phyloP scores from a whole-genome alignment of 208 protist genomes.

The Wallacemonas sp. region DNA sequence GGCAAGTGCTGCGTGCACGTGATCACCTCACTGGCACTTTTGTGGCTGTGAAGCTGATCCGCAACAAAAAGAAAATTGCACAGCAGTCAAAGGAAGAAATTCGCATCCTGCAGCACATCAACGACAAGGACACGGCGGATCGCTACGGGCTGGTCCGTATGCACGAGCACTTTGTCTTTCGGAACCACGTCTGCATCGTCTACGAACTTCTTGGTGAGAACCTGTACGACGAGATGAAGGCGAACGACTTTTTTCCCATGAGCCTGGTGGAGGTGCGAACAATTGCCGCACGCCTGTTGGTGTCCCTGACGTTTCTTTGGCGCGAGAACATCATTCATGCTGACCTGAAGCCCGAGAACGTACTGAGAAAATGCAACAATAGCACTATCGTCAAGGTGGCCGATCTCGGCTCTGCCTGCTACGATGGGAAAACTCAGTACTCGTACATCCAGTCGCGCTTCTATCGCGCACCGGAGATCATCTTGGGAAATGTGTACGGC shows the following conservation, averaged over 20 bases:
- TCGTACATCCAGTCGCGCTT: slow-evolving; percentile 95
- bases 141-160: slow-evolving; percentile 75
- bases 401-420: slow-evolving; percentile 97
- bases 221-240: slow-evolving; percentile 79
- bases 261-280: slow-evolving; percentile 59
- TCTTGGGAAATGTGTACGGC: slow-evolving; percentile 78
- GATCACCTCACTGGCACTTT: slow-evolving; percentile 50
- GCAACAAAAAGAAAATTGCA: slow-evolving; percentile 61
- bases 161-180: slow-evolving; percentile 71
- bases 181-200: slow-evolving; percentile 75
- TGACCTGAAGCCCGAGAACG: slow-evolving; percentile 97
- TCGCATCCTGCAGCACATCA: slow-evolving; percentile 74
- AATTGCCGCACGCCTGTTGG: slow-evolving; percentile 69
- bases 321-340: slow-evolving; percentile 93
- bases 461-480: slow-evolving; percentile 92
- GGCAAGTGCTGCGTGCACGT: slow-evolving; percentile 78
- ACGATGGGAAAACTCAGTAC: slow-evolving; percentile 84
- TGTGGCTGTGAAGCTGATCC: slow-evolving; percentile 87
- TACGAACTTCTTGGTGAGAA: slow-evolving; percentile 76
- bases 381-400: slow-evolving; percentile 94
- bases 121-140: slow-evolving; percentile 55
- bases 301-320: slow-evolving; percentile 79
- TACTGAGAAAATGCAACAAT: slow-evolving; percentile 80
- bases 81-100: slow-evolving; percentile 81
- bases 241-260: slow-evolving; percentile 80